Evolutionary conservation across 371 early-diverging fungal genomes (phyloP).

Genomic region (Sporodiniella umbellata): DNA sequence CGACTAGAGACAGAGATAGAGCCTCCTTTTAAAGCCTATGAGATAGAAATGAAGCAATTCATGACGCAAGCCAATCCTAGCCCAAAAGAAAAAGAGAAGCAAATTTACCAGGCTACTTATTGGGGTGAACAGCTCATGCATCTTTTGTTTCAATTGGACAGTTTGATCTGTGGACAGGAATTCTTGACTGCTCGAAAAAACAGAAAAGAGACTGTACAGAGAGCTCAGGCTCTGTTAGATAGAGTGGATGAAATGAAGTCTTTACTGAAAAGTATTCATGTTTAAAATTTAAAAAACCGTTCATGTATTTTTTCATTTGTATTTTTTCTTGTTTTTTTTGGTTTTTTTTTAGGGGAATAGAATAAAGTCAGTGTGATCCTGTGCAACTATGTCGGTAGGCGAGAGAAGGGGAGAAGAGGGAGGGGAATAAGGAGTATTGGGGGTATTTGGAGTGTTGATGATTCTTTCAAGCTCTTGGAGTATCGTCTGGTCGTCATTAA

Average conservation of each 20-base stretch:
- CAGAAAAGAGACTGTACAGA: slow-evolving; percentile 17
- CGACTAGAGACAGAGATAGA: slow-evolving; percentile 9
- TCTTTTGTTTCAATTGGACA: slow-evolving; percentile 22
- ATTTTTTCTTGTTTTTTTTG: too few relatives aligned
- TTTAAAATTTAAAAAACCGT: background rate
- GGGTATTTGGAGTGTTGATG: background rate
- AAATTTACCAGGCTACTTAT: slow-evolving; percentile 17
- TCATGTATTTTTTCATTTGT: slow-evolving; percentile 2
- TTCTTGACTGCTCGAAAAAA: slow-evolving; percentile 10
- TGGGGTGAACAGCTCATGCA: slow-evolving; percentile 24
- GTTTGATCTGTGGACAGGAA: slow-evolving; percentile 11
- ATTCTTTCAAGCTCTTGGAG: slow-evolving; percentile 15
- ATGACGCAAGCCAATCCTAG: background rate
- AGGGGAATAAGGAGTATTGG: slow-evolving; percentile 6
- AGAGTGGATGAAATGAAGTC: slow-evolving; percentile 25
- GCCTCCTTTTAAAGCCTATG: slow-evolving; percentile 14
- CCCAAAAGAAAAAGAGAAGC: slow-evolving; percentile 16
- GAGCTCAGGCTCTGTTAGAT: slow-evolving; percentile 18
- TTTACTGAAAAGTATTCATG: slow-evolving; percentile 9
- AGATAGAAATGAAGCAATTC: slow-evolving; percentile 12
- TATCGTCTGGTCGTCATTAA: slow-evolving; percentile 13
- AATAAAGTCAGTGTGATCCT: slow-evolving; percentile 8
- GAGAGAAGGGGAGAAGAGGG: slow-evolving; percentile 1
- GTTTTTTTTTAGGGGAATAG: slow-evolving; percentile 21
- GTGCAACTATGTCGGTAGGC: background rate